A percentile compares a stretch with the other conserved stretches of the same genome.
phyloP scores from a whole-genome alignment of 2,329 filamentous ascomycete species.

The Eurotiales sp. region DNA sequence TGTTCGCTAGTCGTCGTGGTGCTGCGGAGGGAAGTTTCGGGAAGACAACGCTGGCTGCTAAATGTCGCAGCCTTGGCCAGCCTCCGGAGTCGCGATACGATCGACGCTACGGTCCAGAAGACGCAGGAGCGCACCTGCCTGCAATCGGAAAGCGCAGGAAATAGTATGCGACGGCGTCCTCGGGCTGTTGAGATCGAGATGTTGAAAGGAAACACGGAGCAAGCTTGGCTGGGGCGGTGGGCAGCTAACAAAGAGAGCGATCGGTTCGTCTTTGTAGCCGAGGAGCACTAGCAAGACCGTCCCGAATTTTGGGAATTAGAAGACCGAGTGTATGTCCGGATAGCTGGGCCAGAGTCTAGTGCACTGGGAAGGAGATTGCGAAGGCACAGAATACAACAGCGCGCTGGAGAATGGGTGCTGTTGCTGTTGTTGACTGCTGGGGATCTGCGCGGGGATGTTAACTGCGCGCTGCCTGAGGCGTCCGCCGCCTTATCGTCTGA shows the following conservation, averaged over 20 bases:
- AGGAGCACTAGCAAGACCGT: neutral
- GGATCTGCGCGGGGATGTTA: conserved; percentile 3
- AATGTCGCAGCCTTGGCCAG: neutral
- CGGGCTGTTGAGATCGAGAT: too few relatives aligned
- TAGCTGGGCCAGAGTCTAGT: too few relatives aligned
- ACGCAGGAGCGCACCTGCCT: too few relatives aligned
- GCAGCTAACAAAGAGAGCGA: neutral
- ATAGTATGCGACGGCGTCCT: too few relatives aligned
- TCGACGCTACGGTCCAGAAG: neutral
- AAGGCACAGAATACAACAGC: too few relatives aligned
- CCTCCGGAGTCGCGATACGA: neutral
- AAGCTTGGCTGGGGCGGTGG: neutral
- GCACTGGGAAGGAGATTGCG: neutral
- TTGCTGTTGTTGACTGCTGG: neutral
- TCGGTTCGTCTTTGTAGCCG: neutral
- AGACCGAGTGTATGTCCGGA: neutral
- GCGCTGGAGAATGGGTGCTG: neutral
- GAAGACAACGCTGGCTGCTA: neutral
- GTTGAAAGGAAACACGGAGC: neutral
- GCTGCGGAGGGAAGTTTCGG: neutral
- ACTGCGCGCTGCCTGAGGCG: neutral
- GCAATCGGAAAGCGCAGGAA: neutral
- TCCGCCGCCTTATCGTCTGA: conserved; percentile 1
- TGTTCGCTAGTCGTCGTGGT: neutral
- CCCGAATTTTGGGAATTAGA: neutral